Percentiles rank a stretch among this genome's conserved stretches.
These are phyloP conservation scores for Aphelidium insulamus DNA, from an alignment of 371 early-diverging fungal species.

Conservation along the genomic window DNA sequence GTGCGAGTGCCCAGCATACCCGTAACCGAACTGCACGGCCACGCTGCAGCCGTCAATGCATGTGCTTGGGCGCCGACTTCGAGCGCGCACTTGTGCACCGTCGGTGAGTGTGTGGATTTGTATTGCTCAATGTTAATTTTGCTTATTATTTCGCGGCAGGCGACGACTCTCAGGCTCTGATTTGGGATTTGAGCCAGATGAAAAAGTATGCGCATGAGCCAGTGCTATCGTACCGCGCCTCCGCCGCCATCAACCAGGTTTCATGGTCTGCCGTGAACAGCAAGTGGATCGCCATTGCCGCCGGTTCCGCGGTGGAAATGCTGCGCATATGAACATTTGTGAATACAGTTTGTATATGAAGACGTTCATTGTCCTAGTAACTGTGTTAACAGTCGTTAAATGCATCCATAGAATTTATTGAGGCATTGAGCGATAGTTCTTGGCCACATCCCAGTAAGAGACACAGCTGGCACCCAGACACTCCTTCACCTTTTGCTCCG, in stretches of 20 bases:
- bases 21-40: constrained; percentile 54
- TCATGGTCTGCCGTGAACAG: constrained; percentile 39
- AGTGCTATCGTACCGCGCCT: constrained; percentile 38
- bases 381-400: no score
- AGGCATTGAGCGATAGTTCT: no score
- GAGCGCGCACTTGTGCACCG: constrained; percentile 39
- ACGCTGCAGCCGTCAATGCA: constrained; percentile 46
- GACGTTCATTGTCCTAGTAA: no score
- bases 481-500: constrained; percentile 46
- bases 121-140: neutral
- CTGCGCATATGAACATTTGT: constrained; percentile 12
- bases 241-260: constrained; percentile 40
- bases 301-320: constrained; percentile 11
- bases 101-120: constrained; percentile 21
- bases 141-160: constrained; percentile 11
- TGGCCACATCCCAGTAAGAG: constrained; percentile 68
- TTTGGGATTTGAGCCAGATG: constrained; percentile 46
- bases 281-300: constrained; percentile 49
- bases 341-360: no score
- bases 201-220: constrained; percentile 30
- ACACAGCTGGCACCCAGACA: constrained; percentile 40
- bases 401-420: no score
- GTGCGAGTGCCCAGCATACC: constrained; percentile 74
- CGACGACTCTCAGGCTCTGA: constrained; percentile 48
- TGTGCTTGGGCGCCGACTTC: constrained; percentile 61